phyloP scores from a whole-genome alignment of 116 monocot genomes.

The Phalaenopsis hybrid region DNA sequence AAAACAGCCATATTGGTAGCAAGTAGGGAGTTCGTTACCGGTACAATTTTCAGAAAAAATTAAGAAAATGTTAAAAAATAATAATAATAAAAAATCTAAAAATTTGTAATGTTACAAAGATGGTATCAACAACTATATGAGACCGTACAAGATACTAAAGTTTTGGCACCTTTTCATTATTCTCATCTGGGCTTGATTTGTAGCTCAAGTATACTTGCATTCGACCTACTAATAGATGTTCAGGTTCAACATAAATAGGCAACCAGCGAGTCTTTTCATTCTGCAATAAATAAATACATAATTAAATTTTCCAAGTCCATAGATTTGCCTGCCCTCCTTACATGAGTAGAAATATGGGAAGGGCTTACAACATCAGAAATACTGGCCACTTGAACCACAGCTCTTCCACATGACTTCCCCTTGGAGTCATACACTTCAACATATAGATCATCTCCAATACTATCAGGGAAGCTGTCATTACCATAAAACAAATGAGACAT shows the following conservation, averaged over 20 bases:
- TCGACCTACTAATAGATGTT: conserved; percentile 83
- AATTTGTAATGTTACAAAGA: background rate
- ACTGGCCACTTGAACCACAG: conserved; percentile 70
- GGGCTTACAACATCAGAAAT: conserved; percentile 63
- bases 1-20: background rate
- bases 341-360: background rate
- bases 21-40: background rate
- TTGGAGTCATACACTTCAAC: conserved; percentile 87
- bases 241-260: conserved; percentile 78
- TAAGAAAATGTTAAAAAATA: background rate
- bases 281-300: conserved; percentile 25
- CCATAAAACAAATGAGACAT: background rate
- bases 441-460: conserved; percentile 81
- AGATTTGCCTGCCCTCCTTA: background rate
- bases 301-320: no score
- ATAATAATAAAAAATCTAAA: background rate
- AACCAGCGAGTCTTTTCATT: conserved; percentile 80
- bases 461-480: conserved; percentile 81
- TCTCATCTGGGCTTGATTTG: conserved; percentile 58
- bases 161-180: conserved; percentile 37
- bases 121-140: no score
- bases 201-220: conserved; percentile 70
- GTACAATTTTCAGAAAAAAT: background rate
- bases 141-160: background rate
- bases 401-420: conserved; percentile 64